phyloP scores from a whole-genome alignment of 805 yeast genomes.

The Deakozyma indianensis region DNA sequence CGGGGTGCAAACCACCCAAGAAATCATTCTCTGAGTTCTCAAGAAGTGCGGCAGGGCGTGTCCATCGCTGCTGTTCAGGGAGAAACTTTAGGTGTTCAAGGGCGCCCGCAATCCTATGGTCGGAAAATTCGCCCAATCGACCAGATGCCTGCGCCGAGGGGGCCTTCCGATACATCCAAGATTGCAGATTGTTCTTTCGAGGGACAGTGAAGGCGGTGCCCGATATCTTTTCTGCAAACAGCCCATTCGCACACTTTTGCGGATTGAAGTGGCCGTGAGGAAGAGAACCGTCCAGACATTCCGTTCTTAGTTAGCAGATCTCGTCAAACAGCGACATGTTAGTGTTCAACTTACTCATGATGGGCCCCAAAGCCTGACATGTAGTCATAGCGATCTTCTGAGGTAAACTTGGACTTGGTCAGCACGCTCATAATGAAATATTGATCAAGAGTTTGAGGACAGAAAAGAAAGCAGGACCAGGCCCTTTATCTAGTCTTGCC shows the following conservation, averaged over 20 bases:
- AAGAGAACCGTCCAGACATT: slow-evolving; percentile 13
- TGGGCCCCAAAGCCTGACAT: slow-evolving; percentile 13
- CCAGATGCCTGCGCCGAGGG: slow-evolving; percentile 11
- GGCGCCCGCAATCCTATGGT: slow-evolving; percentile 5
- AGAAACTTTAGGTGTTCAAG: slow-evolving; percentile 1
- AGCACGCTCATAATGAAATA: no score
- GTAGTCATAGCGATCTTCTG: slow-evolving; percentile 11
- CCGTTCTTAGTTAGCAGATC: slow-evolving; percentile 7
- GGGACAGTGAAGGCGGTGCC: slow-evolving; percentile 20
- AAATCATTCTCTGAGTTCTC: slow-evolving; percentile 6
- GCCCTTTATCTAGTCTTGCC: no score
- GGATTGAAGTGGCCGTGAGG: slow-evolving; percentile 16
- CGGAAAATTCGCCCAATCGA: slow-evolving; percentile 1
- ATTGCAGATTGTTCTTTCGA: slow-evolving; percentile 13
- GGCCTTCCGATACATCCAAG: slow-evolving; percentile 15
- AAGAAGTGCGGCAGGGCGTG: slow-evolving; percentile 8
- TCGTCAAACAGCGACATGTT: no score
- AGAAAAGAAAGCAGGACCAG: no score
- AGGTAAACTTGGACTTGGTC: slow-evolving; percentile 8
- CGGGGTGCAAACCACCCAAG: slow-evolving; percentile 10
- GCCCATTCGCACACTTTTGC: slow-evolving; percentile 13
- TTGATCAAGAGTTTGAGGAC: no score
- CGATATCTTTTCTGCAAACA: slow-evolving; percentile 17
- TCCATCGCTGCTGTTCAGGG: slow-evolving; percentile 17
- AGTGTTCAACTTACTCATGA: slow-evolving; percentile 10